Evolutionary conservation across 1,284 basidiomycete genomes (phyloP).

Genomic region (Pholiota adiposa): DNA sequence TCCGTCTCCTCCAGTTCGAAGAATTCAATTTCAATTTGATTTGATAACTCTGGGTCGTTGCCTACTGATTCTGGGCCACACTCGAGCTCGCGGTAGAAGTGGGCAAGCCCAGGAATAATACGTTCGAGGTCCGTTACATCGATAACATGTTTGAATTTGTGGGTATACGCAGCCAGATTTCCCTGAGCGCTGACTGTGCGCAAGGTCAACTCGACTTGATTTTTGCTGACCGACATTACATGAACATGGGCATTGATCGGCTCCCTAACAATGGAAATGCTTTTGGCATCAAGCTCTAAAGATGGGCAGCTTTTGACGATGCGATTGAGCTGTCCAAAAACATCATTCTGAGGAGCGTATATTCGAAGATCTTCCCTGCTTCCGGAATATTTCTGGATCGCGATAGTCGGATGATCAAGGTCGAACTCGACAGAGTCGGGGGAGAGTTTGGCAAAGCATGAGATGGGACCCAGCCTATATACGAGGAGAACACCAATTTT

Average conservation of each 20-base stretch:
- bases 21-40: background rate
- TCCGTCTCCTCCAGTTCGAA: background rate
- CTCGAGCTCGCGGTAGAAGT: slow-evolving; percentile 4
- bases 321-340: background rate
- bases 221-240: background rate
- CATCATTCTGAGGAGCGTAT: background rate
- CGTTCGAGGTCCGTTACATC: background rate
- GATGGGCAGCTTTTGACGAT: background rate
- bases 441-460: background rate
- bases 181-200: background rate
- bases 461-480: background rate
- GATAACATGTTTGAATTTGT: background rate
- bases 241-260: background rate
- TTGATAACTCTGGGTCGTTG: background rate
- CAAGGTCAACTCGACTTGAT: background rate
- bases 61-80: background rate
- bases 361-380: background rate
- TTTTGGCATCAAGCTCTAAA: background rate
- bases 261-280: background rate
- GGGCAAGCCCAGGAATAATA: background rate
- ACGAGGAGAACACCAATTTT: background rate
- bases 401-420: background rate
- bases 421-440: background rate
- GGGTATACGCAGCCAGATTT: background rate
- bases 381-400: background rate